These are phyloP conservation scores for Ettlia oleoabundans DNA, from an alignment of 139 green algal species.

Conservation along the genomic window DNA sequence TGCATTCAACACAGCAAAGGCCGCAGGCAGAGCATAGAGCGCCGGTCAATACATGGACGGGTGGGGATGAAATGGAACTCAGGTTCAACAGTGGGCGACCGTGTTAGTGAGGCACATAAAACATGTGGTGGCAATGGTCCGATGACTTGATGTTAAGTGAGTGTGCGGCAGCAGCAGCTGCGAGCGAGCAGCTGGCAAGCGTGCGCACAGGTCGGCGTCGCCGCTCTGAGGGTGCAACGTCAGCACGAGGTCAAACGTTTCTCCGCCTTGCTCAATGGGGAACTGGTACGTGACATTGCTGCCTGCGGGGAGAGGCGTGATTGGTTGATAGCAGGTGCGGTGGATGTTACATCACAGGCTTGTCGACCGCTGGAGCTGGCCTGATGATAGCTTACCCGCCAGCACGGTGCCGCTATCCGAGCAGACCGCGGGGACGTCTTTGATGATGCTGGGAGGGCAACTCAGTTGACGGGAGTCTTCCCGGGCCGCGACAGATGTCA, in stretches of 20 bases:
- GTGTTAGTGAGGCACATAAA: no score
- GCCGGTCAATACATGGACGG: no score
- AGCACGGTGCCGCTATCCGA: slow-evolving; percentile 6
- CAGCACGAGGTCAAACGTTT: slow-evolving; percentile 8
- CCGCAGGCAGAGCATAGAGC: no score
- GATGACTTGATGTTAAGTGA: no score
- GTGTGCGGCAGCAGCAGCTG: no score
- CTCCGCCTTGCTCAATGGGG: background rate
- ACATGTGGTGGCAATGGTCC: no score
- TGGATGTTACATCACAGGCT: no score
- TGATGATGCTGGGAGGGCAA: slow-evolving; percentile 4
- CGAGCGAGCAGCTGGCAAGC: background rate
- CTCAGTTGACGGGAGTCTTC: background rate
- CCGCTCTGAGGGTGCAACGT: background rate
- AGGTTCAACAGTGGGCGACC: background rate
- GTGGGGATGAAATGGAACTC: no score
- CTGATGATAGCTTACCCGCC: slow-evolving; percentile 3
- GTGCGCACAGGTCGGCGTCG: slow-evolving; percentile 22
- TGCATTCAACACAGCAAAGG: background rate
- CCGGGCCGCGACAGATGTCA: background rate
- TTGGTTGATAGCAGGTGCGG: background rate
- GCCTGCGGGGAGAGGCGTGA: background rate
- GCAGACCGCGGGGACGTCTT: background rate
- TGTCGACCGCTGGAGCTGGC: no score
- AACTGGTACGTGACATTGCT: slow-evolving; percentile 7